Evolutionary conservation across 192 early-diverging fungal species (phyloP), one percentile per base, ranked within the genome.

Genomic region (Podila clonocystis): DNA sequence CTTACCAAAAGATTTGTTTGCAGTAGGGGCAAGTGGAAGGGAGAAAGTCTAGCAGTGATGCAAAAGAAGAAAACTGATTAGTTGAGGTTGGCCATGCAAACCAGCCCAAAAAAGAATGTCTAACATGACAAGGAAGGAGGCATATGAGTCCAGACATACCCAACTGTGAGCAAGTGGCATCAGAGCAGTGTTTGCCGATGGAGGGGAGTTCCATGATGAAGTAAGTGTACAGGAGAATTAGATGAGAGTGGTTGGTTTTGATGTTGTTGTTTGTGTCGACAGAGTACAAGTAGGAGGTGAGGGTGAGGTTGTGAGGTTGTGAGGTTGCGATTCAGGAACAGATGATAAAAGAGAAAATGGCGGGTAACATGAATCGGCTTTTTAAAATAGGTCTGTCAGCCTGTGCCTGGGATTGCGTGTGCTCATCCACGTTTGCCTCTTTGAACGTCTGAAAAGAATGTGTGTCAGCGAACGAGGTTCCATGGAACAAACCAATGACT

Each of bases 181-280:
- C 72, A 1, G 88, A 83, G 72, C 93, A 94, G 50, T 92, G 87
- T 58, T 88, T 84, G 64, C 93, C 93, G 61, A 92, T 70, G 45
- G 91, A 84, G n/a, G 89, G 91, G 29, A 94, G 75, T 70, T 93
- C 93, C 93, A 94, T 94, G 29, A 30, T 78, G 26, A 13, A 61
- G 55, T 45, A 13, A 61, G 55, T 45, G 62, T 60, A 12, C 24
- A 24, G 17, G 13, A 30, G 20, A 20, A 26, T 22, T 50, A 26
- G 3, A n/a, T n/a, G 26, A 13, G 7, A 28, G 26, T 2, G 48
- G 19, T 20, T 19, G 11, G 50, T 48, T 48, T n/a, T 6, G 50
- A 6, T 20, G 52, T 5, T n/a, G 17, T 5, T 50, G 28, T 17
- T 28, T 41, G 30, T 50, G 26, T 33, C 36, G 24, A 67, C 31